phyloP scores from a whole-genome alignment of 1,284 basidiomycete genomes.

The Paramarasmius palmivorus region DNA sequence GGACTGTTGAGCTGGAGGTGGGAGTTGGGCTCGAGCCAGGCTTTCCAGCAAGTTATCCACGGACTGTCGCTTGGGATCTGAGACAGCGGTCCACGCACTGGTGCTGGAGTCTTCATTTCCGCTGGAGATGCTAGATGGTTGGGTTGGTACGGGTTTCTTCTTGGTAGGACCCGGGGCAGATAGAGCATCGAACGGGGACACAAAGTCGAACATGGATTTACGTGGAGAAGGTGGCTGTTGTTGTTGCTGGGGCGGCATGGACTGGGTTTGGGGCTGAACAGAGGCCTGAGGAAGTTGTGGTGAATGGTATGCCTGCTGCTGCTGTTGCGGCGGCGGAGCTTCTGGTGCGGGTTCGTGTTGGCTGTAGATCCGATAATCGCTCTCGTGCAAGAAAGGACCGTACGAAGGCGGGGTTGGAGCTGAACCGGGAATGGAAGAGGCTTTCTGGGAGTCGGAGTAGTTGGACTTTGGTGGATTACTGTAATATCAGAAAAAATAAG shows the following conservation, averaged over 20 bases:
- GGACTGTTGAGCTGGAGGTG: constrained; percentile 34
- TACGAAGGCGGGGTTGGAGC: constrained; percentile 49
- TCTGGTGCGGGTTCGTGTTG: constrained; percentile 37
- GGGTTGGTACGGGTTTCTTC: constrained; percentile 61
- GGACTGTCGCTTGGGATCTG: constrained; percentile 74
- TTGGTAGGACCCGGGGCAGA: constrained; percentile 45
- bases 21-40: constrained; percentile 54
- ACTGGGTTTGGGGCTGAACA: constrained; percentile 22
- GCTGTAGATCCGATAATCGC: constrained; percentile 46
- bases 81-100: constrained; percentile 40
- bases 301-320: constrained; percentile 5
- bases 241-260: constrained; percentile 34
- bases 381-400: constrained; percentile 38
- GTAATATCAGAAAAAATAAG: constrained; percentile 12
- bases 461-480: constrained; percentile 55
- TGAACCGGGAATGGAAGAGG: constrained; percentile 33
- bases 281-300: constrained; percentile 31
- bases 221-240: constrained; percentile 65
- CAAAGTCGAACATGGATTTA: constrained; percentile 80
- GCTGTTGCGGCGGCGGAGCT: neutral
- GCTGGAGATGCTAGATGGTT: constrained; percentile 40
- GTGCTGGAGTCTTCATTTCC: constrained; percentile 57
- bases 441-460: constrained; percentile 53
- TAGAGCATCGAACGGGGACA: constrained; percentile 80
- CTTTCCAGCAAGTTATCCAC: constrained; percentile 78